phyloP scores from a whole-genome alignment of 129 eudicot genomes.

The Flaveria ramosissima region DNA sequence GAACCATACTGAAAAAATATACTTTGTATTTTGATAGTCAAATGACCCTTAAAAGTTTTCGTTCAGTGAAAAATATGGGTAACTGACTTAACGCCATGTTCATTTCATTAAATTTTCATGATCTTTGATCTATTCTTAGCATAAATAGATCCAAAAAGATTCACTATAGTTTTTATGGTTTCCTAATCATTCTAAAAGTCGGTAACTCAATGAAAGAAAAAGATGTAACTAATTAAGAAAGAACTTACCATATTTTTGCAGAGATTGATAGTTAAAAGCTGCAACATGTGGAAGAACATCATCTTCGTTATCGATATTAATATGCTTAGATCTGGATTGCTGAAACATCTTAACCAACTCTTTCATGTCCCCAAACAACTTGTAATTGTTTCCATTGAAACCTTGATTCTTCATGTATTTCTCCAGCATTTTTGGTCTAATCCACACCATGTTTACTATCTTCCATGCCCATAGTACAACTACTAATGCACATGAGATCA shows the following conservation, averaged over 20 bases:
- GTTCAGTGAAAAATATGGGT: too few relatives aligned
- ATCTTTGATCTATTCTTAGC: too few relatives aligned
- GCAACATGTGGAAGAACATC: not conserved
- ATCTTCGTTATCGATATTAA: not conserved
- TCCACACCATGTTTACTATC: not conserved
- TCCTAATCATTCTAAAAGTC: too few relatives aligned
- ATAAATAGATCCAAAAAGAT: too few relatives aligned
- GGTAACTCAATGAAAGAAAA: not conserved
- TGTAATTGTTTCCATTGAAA: not conserved
- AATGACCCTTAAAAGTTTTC: too few relatives aligned
- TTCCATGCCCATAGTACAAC: not conserved
- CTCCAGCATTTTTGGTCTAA: not conserved
- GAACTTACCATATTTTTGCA: not conserved
- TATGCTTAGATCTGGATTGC: not conserved
- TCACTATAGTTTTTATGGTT: too few relatives aligned
- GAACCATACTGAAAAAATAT: too few relatives aligned
- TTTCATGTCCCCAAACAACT: not conserved
- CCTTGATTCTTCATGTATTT: not conserved
- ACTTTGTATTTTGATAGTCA: too few relatives aligned
- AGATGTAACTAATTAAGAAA: too few relatives aligned
- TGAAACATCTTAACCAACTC: not conserved
- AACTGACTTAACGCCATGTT: too few relatives aligned
- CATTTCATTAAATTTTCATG: too few relatives aligned
- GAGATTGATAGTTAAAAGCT: not conserved
- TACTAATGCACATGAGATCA: conserved; percentile 23